Conservation (phyloP, 1,139 yeast species). For the Debaryomyces psychrophilus region DNA sequence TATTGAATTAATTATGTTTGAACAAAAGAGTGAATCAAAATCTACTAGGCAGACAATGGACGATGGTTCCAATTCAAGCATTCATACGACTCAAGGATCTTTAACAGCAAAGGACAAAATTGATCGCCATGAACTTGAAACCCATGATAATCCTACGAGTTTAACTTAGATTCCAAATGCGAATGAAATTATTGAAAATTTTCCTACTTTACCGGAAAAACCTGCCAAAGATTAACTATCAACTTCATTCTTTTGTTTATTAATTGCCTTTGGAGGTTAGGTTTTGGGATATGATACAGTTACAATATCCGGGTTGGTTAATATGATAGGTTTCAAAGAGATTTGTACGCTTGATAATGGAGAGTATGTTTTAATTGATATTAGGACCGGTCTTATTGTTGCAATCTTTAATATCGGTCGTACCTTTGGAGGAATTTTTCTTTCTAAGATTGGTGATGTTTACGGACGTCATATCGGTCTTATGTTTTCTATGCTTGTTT, state of each 20-base stretch:
- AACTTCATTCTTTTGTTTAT: constrained; percentile 39
- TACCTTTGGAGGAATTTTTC: constrained; percentile 66
- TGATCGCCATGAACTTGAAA: constrained; percentile 5
- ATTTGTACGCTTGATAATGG: constrained; percentile 41
- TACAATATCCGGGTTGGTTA: constrained; percentile 66
- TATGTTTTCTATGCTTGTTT: constrained; percentile 48
- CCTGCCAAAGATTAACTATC: constrained; percentile 33
- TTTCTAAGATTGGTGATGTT: constrained; percentile 55
- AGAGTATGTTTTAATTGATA: constrained; percentile 37
- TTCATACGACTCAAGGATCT: constrained; percentile 4
- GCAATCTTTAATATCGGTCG: constrained; percentile 73
- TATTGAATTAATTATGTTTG: not conserved
- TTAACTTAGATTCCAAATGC: constrained; percentile 8
- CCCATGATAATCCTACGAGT: constrained; percentile 5
- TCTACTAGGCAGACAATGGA: not conserved
- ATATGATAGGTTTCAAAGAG: constrained; percentile 55
- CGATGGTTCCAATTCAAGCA: constrained; percentile 1
- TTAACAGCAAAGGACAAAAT: constrained; percentile 21
- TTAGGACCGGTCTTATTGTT: constrained; percentile 58
- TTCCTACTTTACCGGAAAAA: constrained; percentile 27
- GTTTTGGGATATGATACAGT: constrained; percentile 77
- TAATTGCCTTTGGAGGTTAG: constrained; percentile 63
- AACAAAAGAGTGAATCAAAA: not conserved
- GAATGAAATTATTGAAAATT: constrained; percentile 8
- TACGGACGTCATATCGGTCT: constrained; percentile 58